Percentiles rank a stretch among this genome's conserved stretches.
Conservation (phyloP, 1,284 basidiomycete species). For the Cutaneotrichosporon dermatis region DNA sequence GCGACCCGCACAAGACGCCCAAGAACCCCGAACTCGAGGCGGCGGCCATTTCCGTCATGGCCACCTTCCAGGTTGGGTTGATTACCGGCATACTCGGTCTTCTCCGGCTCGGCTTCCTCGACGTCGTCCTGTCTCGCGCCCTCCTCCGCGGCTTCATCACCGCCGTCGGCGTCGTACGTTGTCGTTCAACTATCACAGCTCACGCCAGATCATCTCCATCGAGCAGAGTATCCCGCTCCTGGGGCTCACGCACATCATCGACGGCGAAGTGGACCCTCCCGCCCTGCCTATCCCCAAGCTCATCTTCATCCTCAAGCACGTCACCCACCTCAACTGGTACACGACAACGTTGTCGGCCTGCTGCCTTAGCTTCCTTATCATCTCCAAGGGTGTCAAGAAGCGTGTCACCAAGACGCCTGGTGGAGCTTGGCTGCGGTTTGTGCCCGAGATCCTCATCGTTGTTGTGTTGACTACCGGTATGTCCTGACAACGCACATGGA, state of each 20-base stretch:
- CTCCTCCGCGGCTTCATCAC: conserved; percentile 71
- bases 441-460: conserved; percentile 77
- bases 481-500: too few species aligned
- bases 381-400: conserved; percentile 53
- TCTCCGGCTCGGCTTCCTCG: conserved; percentile 85
- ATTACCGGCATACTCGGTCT: conserved; percentile 82
- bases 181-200: conserved; percentile 21
- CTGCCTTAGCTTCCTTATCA: conserved; percentile 61
- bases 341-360: conserved; percentile 71
- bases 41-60: conserved; percentile 60
- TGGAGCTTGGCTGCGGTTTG: conserved; percentile 63
- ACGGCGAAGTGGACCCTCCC: conserved; percentile 32
- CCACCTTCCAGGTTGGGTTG: conserved; percentile 80
- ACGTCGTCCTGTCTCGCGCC: conserved; percentile 87
- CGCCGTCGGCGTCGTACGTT: conserved; percentile 44
- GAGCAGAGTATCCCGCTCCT: conserved; percentile 63
- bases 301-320: conserved; percentile 66
- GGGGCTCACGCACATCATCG: conserved; percentile 63
- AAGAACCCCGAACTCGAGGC: conserved; percentile 54
- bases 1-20: conserved; percentile 58
- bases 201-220: conserved; percentile 50
- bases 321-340: conserved; percentile 58
- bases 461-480: conserved; percentile 73
- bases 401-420: conserved; percentile 46
- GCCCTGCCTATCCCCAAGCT: conserved; percentile 64